Percentiles rank a stretch among this genome's conserved stretches.
Evolutionary conservation across 306 rosid genomes (phyloP).

Genomic region (Boehmeria nivea): DNA sequence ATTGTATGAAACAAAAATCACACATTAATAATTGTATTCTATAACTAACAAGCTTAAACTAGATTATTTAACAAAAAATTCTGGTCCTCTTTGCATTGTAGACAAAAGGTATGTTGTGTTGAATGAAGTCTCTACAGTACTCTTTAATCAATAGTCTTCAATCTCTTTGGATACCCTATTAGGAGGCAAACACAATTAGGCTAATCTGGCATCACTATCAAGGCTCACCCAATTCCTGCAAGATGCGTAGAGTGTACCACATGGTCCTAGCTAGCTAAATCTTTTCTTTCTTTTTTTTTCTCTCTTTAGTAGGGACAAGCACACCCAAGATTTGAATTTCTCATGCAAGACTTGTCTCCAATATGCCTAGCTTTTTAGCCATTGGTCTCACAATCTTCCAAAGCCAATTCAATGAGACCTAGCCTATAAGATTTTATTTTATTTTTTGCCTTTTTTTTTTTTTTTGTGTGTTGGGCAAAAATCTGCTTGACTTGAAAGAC

Average conservation of each 20-base stretch:
- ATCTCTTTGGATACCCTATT: constrained; percentile 10
- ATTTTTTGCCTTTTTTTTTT: too few species aligned
- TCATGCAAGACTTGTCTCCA: constrained; percentile 6
- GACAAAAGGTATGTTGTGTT: not conserved
- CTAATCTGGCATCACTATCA: not conserved
- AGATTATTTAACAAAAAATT: too few species aligned
- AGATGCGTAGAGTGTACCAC: not conserved
- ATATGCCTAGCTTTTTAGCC: not conserved
- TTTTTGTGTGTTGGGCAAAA: not conserved
- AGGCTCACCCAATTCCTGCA: constrained; percentile 5
- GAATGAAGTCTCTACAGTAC: too few species aligned
- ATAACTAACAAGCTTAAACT: too few species aligned
- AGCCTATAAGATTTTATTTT: not conserved
- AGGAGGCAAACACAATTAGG: not conserved
- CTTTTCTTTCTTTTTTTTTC: not conserved
- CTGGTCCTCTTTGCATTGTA: too few species aligned
- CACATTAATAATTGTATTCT: too few species aligned
- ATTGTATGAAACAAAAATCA: too few species aligned
- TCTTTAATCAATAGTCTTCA: not conserved
- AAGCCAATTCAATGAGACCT: constrained; percentile 8
- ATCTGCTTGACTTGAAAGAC: constrained; percentile 4
- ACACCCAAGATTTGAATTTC: constrained; percentile 7
- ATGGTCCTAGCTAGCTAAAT: not conserved
- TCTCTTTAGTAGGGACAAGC: not conserved
- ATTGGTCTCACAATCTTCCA: constrained; percentile 7